Evolutionary conservation across 768 basidiomycete species (phyloP).

Genomic region (Cystofilobasidium bisporidii): DNA sequence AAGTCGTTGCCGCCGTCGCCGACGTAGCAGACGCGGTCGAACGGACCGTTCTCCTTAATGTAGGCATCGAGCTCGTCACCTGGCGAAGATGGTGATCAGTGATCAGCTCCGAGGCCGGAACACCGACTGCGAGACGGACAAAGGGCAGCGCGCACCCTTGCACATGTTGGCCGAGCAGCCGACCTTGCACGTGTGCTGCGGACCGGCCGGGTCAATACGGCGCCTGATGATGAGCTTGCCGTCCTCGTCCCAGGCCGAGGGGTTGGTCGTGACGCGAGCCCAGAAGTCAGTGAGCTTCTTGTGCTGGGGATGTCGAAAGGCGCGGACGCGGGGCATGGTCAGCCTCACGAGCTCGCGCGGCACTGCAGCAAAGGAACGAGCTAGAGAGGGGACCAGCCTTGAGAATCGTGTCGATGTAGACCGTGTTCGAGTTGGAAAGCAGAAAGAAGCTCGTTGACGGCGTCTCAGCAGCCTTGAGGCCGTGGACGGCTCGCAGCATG

Average conservation of each 20-base stretch:
- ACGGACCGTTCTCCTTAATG: constrained; percentile 54
- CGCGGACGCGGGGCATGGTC: background rate
- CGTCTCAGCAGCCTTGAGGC: constrained; percentile 56
- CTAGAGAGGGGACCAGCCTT: constrained; percentile 47
- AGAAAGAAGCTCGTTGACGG: constrained; percentile 72
- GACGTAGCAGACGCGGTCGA: constrained; percentile 73
- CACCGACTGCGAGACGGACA: no score
- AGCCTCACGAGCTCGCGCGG: no score
- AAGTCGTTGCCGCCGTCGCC: constrained; percentile 95
- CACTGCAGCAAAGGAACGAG: no score
- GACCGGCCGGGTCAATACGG: constrained; percentile 61
- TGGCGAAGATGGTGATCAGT: constrained; percentile 39
- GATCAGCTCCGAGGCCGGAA: no score
- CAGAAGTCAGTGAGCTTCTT: constrained; percentile 66
- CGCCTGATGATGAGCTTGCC: constrained; percentile 58
- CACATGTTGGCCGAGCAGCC: constrained; percentile 98
- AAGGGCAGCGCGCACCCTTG: constrained; percentile 80
- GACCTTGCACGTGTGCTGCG: constrained; percentile 62
- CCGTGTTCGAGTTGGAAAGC: constrained; percentile 84
- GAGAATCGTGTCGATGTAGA: constrained; percentile 84
- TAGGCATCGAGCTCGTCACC: constrained; percentile 89
- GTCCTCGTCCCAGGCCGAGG: constrained; percentile 65
- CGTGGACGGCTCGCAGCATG: constrained; percentile 79
- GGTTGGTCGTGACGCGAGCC: constrained; percentile 81
- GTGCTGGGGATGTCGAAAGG: constrained; percentile 47